Evolutionary conservation across 2,329 filamentous ascomycete genomes (phyloP).

Genomic region (Didymosphaeria variabile): DNA sequence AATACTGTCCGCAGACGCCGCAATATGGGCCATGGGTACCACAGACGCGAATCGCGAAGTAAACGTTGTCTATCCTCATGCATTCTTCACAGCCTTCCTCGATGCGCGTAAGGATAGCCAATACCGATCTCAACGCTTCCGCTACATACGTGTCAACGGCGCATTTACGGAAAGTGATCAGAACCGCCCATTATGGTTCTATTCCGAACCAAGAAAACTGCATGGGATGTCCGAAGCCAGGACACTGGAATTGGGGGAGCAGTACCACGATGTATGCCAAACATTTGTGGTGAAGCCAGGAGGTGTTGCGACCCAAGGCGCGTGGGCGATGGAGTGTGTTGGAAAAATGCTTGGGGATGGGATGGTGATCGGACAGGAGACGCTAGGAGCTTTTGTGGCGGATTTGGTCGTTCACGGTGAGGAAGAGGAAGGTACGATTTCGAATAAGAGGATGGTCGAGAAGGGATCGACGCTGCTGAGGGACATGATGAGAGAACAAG

Average conservation of each 20-base stretch:
- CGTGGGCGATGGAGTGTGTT: constrained; percentile 1
- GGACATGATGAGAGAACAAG: neutral
- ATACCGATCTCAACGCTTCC: constrained; percentile 13
- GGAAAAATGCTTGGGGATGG: constrained; percentile 13
- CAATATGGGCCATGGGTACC: constrained; percentile 34
- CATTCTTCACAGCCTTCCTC: constrained; percentile 25
- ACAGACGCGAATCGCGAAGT: constrained; percentile 25
- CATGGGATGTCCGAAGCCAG: constrained; percentile 27
- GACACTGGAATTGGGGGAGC: constrained; percentile 23
- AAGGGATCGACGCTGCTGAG: constrained; percentile 11
- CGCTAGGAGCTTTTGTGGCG: constrained; percentile 27
- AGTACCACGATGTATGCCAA: constrained; percentile 21
- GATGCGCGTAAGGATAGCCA: neutral
- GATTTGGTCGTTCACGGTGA: constrained; percentile 25
- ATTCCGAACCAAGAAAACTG: constrained; percentile 21
- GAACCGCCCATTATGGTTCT: constrained; percentile 20
- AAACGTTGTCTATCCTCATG: constrained; percentile 27
- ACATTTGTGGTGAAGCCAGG: constrained; percentile 29
- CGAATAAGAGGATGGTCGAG: constrained; percentile 19
- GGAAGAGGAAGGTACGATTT: constrained; percentile 16
- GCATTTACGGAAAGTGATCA: constrained; percentile 29
- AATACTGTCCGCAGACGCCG: constrained; percentile 27
- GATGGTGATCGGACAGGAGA: constrained; percentile 21
- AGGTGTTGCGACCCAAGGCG: constrained; percentile 19
- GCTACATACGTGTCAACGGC: constrained; percentile 26